Percentiles rank a stretch among this genome's conserved stretches.
phyloP scores from a whole-genome alignment of 2,329 filamentous ascomycete species.

The Arthrobotrys entomopaga region DNA sequence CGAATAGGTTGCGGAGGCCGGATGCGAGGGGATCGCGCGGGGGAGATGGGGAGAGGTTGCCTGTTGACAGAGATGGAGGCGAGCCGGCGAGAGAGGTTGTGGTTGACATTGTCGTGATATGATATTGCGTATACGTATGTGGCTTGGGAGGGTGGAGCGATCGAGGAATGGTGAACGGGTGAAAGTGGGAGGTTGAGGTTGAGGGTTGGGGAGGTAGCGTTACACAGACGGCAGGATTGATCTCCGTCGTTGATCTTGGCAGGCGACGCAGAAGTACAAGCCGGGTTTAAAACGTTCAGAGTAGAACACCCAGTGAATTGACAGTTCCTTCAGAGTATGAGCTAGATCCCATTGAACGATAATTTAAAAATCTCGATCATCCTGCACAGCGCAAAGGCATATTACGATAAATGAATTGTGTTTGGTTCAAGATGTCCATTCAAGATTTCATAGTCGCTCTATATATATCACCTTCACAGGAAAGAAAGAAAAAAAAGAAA shows the following conservation, averaged over 20 bases:
- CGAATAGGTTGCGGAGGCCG: slow-evolving; percentile 57
- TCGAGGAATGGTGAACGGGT: background rate
- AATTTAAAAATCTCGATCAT: too few species aligned
- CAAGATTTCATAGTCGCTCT: too few species aligned
- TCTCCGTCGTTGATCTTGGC: slow-evolving; percentile 13
- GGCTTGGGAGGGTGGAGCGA: background rate
- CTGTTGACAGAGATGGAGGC: slow-evolving; percentile 38
- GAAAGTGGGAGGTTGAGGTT: slow-evolving; percentile 2
- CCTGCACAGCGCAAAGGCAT: too few species aligned
- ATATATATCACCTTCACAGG: too few species aligned
- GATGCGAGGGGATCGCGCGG: slow-evolving; percentile 57
- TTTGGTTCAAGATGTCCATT: too few species aligned
- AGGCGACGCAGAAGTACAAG: too few species aligned
- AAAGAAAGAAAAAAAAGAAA: too few species aligned
- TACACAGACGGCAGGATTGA: slow-evolving; percentile 4
- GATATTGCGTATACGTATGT: background rate
- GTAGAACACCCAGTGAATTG: too few species aligned
- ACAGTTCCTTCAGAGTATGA: too few species aligned
- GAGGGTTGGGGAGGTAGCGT: background rate
- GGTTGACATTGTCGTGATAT: slow-evolving; percentile 25
- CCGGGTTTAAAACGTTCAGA: too few species aligned
- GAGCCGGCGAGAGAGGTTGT: slow-evolving; percentile 41
- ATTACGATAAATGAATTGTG: too few species aligned
- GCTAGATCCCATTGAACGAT: too few species aligned
- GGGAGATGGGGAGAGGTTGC: slow-evolving; percentile 43